These are phyloP conservation scores for Myriosclerotinia duriaeana DNA, from an alignment of 2,329 filamentous ascomycete species.

Conservation along the genomic window DNA sequence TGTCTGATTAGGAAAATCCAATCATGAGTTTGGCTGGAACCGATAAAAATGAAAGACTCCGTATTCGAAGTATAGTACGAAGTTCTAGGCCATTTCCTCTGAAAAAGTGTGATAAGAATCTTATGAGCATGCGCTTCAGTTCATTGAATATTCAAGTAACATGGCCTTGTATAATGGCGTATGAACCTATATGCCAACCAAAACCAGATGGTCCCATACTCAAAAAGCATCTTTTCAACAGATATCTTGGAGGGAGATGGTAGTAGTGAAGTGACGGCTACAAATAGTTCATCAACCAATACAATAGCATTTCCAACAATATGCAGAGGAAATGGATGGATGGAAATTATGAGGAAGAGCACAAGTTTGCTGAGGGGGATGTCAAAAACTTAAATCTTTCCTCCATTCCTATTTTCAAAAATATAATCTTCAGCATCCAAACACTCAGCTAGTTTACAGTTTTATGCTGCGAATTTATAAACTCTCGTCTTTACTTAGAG, in stretches of 20 bases:
- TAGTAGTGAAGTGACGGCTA: not conserved
- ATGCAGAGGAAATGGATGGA: not conserved
- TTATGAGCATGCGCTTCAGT: not conserved
- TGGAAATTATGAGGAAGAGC: not conserved
- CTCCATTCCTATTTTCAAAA: no score
- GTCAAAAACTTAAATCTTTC: no score
- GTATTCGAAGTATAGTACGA: not conserved
- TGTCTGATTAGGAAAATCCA: not conserved
- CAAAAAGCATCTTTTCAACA: not conserved
- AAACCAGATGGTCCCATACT: not conserved
- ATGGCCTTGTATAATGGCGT: not conserved
- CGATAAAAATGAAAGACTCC: not conserved
- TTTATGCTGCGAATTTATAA: no score
- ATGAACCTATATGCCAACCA: not conserved
- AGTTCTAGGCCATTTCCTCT: not conserved
- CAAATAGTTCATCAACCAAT: not conserved
- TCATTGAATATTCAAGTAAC: not conserved
- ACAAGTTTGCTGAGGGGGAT: no score
- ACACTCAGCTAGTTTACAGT: no score
- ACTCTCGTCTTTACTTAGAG: no score
- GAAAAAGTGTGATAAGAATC: not conserved
- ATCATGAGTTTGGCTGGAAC: not conserved
- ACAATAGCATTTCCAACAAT: not conserved
- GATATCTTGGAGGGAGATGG: not conserved
- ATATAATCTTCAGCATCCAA: no score